A percentile compares a stretch with the other conserved stretches of the same genome.
These are phyloP conservation scores for Aspergillus nomiae DNA, from an alignment of 2,329 filamentous ascomycete species.

Conservation along the genomic window DNA sequence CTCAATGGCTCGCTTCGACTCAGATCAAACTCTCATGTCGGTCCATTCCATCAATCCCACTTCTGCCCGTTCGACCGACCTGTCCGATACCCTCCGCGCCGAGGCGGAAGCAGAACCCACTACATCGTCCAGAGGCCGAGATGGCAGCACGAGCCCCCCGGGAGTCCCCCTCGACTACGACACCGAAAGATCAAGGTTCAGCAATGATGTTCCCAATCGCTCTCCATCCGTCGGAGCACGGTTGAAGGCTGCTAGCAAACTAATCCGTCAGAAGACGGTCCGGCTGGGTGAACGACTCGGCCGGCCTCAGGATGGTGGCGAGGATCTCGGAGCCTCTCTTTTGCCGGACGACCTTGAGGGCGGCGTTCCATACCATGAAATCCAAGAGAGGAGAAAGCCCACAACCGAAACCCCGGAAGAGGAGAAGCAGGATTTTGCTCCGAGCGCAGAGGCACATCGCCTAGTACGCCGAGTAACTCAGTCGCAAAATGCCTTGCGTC, in stretches of 20 bases:
- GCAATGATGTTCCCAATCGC: slow-evolving; percentile 10
- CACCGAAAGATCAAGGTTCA: slow-evolving; percentile 8
- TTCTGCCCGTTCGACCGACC: slow-evolving; percentile 11
- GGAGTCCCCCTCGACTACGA: not conserved
- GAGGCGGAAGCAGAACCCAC: slow-evolving; percentile 1
- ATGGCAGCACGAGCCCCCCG: not conserved
- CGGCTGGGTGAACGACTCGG: slow-evolving; percentile 32
- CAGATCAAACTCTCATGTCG: slow-evolving; percentile 21
- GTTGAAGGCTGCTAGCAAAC: slow-evolving; percentile 30
- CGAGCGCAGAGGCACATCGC: slow-evolving; percentile 40
- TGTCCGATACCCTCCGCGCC: slow-evolving; percentile 9
- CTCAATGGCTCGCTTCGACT: slow-evolving; percentile 17
- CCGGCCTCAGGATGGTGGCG: slow-evolving; percentile 34
- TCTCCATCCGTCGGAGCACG: slow-evolving; percentile 25
- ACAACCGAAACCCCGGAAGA: slow-evolving; percentile 21
- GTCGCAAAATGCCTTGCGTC: slow-evolving; percentile 26
- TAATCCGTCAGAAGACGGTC: slow-evolving; percentile 33
- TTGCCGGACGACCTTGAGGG: slow-evolving; percentile 34
- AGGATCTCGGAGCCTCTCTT: slow-evolving; percentile 30
- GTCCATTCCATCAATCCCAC: slow-evolving; percentile 12
- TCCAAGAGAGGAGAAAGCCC: slow-evolving; percentile 24
- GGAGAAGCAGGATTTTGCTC: slow-evolving; percentile 24
- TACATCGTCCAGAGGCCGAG: not conserved
- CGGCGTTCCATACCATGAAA: slow-evolving; percentile 24
- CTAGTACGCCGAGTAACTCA: slow-evolving; percentile 40